Evolutionary conservation across 805 yeast genomes (phyloP).

Genomic region (Starmerella apicola): DNA sequence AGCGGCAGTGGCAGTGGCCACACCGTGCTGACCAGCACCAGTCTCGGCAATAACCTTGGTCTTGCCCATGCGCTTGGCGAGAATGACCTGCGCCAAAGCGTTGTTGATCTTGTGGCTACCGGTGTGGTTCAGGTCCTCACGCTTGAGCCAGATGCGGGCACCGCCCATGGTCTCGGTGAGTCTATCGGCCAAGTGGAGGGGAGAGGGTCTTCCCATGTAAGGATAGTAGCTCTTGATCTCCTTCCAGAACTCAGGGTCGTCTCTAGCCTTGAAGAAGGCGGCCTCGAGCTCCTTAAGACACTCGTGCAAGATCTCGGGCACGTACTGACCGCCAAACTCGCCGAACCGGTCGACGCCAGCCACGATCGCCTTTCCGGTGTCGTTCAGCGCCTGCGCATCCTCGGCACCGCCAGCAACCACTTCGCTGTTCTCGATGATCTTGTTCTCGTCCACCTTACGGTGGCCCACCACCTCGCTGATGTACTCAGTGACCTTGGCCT

Average conservation of each 20-base stretch:
- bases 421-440: conserved; percentile 7
- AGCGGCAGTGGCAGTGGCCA: conserved; percentile 40
- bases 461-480: conserved; percentile 59
- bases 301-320: conserved; percentile 89
- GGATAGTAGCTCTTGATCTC: conserved; percentile 75
- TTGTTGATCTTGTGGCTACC: conserved; percentile 39
- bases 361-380: conserved; percentile 24
- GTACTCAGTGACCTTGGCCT: conserved; percentile 50
- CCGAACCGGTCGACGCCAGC: conserved; percentile 68
- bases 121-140: conserved; percentile 65
- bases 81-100: conserved; percentile 35
- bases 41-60: conserved; percentile 37
- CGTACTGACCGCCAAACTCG: conserved; percentile 96
- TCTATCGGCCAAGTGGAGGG: conserved; percentile 82
- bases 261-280: conserved; percentile 77
- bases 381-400: conserved; percentile 8
- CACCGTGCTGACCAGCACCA: conserved; percentile 43
- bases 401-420: conserved; percentile 7
- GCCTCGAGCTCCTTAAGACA: conserved; percentile 80
- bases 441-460: conserved; percentile 20
- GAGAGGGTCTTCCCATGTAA: conserved; percentile 94
- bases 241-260: conserved; percentile 87
- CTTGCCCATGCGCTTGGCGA: conserved; percentile 36
- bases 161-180: conserved; percentile 87
- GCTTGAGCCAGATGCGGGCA: conserved; percentile 91